Evolutionary conservation across 176 grass and related monocot genomes (phyloP).

Genomic region (Poa annua): DNA sequence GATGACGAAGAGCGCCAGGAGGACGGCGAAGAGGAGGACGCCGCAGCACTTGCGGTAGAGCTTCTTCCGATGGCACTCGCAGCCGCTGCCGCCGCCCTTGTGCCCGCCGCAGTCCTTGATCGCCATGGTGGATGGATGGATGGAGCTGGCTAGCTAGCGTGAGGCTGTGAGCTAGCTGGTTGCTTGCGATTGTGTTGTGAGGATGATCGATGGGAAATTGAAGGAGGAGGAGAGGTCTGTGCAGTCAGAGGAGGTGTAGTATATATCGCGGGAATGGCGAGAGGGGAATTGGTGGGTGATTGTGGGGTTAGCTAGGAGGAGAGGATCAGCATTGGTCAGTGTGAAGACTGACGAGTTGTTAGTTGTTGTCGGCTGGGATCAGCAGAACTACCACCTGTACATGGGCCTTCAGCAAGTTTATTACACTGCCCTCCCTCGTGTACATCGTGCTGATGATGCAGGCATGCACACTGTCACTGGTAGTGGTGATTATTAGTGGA

Average conservation of each 20-base stretch:
- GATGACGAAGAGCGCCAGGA: slow-evolving; percentile 39
- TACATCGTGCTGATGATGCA: background rate
- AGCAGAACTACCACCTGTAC: background rate
- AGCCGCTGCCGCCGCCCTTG: slow-evolving; percentile 18
- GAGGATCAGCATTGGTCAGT: slow-evolving; percentile 42
- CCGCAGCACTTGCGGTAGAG: background rate
- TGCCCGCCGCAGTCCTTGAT: slow-evolving; percentile 61
- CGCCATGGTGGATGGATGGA: background rate
- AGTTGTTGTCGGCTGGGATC: slow-evolving; percentile 10
- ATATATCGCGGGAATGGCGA: slow-evolving; percentile 29
- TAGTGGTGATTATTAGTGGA: too few relatives aligned
- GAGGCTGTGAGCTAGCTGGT: background rate
- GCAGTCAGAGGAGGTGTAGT: slow-evolving; percentile 21
- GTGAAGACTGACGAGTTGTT: slow-evolving; percentile 22
- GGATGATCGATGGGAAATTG: background rate
- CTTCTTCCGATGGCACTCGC: slow-evolving; percentile 35
- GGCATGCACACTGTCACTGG: too few relatives aligned
- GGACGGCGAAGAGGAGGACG: background rate
- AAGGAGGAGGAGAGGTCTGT: background rate
- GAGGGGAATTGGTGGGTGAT: slow-evolving; percentile 4
- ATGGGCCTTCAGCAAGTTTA: background rate
- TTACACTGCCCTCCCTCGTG: background rate
- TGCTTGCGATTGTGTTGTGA: background rate
- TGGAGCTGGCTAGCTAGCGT: background rate
- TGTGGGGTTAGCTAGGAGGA: background rate